A percentile compares a stretch with the other conserved stretches of the same genome.
Evolutionary conservation across 139 green algal genomes (phyloP).

Genomic region (Chlorella sp.): DNA sequence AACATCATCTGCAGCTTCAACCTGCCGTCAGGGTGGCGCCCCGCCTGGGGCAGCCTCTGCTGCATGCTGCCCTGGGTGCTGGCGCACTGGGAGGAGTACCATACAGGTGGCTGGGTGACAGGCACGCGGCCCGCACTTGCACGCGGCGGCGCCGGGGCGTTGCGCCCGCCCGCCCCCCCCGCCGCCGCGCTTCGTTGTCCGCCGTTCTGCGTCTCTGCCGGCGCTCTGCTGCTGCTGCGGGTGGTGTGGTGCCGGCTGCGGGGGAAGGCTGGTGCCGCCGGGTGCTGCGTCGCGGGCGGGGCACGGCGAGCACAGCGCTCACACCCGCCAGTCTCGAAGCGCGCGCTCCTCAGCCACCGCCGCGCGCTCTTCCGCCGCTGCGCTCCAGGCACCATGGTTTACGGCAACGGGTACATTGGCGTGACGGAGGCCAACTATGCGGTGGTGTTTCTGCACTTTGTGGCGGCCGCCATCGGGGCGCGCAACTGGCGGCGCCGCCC

Average conservation of each 20-base stretch:
- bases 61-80: conserved; percentile 82
- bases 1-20: conserved; percentile 47
- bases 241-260: neutral
- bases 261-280: no score
- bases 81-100: conserved; percentile 94
- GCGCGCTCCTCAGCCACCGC: no score
- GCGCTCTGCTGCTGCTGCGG: neutral
- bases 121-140: neutral
- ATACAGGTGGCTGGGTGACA: conserved; percentile 56
- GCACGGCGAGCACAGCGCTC: no score
- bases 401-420: conserved; percentile 80
- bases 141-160: neutral
- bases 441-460: conserved; percentile 63
- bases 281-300: no score
- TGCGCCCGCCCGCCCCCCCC: neutral
- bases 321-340: neutral
- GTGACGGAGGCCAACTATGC: conserved; percentile 88
- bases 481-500: conserved; percentile 16
- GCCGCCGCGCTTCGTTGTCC: neutral
- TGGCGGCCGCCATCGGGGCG: conserved; percentile 33
- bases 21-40: conserved; percentile 20
- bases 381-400: conserved; percentile 69
- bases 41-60: conserved; percentile 31
- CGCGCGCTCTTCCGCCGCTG: no score
- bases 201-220: neutral